A percentile compares a stretch with the other conserved stretches of the same genome.
phyloP scores from a whole-genome alignment of 441 rosid genomes.

The Euphorbia neoarborescens region DNA sequence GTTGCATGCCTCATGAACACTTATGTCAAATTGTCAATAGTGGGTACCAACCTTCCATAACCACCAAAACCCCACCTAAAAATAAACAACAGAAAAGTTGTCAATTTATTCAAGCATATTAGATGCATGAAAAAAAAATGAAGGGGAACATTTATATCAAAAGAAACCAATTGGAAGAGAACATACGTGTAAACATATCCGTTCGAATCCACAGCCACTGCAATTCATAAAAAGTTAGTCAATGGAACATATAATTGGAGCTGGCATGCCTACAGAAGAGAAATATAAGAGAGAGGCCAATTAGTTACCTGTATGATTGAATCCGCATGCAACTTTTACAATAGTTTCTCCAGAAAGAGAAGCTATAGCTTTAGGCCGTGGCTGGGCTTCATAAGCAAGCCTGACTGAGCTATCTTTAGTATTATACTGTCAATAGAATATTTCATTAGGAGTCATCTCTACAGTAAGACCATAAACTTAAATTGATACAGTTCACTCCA shows the following conservation, averaged over 20 bases:
- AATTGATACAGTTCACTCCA: background rate
- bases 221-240: slow-evolving; percentile 23
- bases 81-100: slow-evolving; percentile 21
- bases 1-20: slow-evolving; percentile 11
- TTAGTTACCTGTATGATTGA: slow-evolving; percentile 76
- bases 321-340: slow-evolving; percentile 87
- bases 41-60: slow-evolving; percentile 75
- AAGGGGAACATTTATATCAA: background rate
- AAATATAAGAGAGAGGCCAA: background rate
- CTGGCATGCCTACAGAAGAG: background rate
- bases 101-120: slow-evolving; percentile 16
- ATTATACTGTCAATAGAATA: slow-evolving; percentile 51
- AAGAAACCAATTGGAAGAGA: slow-evolving; percentile 8
- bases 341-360: slow-evolving; percentile 69
- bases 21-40: slow-evolving; percentile 2
- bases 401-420: slow-evolving; percentile 79
- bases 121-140: background rate
- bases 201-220: slow-evolving; percentile 85
- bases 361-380: slow-evolving; percentile 72
- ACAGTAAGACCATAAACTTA: background rate
- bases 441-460: background rate
- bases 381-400: slow-evolving; percentile 90
- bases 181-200: slow-evolving; percentile 96
- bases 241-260: slow-evolving; percentile 5
- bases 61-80: slow-evolving; percentile 98